These are phyloP conservation scores for Powellomyces hirtus DNA, from an alignment of 192 early-diverging fungal species.

Conservation along the genomic window DNA sequence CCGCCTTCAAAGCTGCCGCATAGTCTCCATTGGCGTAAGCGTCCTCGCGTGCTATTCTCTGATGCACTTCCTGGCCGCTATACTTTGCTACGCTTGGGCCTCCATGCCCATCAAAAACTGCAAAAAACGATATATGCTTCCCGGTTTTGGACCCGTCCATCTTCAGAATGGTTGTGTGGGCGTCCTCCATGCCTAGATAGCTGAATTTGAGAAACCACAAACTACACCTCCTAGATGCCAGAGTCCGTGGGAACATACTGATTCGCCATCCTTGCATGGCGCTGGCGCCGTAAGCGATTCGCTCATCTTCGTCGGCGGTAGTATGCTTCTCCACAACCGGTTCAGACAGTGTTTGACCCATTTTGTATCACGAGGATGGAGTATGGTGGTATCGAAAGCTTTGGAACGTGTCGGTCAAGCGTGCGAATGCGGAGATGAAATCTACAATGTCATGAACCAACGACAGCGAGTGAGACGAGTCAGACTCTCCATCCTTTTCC, in stretches of 20 bases:
- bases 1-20: constrained; percentile 73
- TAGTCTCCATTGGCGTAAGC: constrained; percentile 71
- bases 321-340: constrained; percentile 90
- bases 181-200: constrained; percentile 90
- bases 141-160: constrained; percentile 46
- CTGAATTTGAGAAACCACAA: too few species aligned
- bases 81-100: constrained; percentile 80
- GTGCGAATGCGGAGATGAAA: too few species aligned
- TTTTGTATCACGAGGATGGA: too few species aligned
- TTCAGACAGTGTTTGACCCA: constrained; percentile 97
- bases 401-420: too few species aligned
- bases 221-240: too few species aligned
- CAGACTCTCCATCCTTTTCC: too few species aligned
- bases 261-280: constrained; percentile 98
- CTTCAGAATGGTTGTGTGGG: constrained; percentile 83
- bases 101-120: constrained; percentile 97
- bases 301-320: constrained; percentile 65
- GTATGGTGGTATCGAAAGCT: too few species aligned
- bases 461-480: too few species aligned
- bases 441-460: too few species aligned
- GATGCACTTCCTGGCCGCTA: constrained; percentile 75
- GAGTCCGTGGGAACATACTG: constrained; percentile 44
- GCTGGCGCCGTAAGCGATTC: constrained; percentile 80
- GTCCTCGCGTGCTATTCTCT: constrained; percentile 60
- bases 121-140: constrained; percentile 75